phyloP scores from a whole-genome alignment of 805 yeast genomes.

The Komagataella kurtzmanii region DNA sequence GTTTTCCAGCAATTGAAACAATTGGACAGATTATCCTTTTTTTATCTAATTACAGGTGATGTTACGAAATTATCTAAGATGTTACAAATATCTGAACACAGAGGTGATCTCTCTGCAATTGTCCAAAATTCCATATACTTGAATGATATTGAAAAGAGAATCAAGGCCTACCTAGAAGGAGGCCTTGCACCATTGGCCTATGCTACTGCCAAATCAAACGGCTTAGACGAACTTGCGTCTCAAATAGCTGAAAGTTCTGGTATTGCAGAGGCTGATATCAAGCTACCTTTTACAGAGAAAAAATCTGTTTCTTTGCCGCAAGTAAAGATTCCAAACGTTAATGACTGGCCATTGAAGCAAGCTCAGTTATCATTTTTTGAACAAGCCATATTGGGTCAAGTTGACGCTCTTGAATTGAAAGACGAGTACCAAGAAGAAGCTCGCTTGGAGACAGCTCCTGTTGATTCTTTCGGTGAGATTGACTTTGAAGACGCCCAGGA shows the following conservation, averaged over 20 bases:
- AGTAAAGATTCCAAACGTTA: slow-evolving; percentile 22
- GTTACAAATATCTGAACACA: slow-evolving; percentile 81
- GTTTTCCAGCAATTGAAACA: slow-evolving; percentile 79
- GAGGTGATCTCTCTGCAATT: slow-evolving; percentile 69
- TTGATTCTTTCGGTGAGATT: slow-evolving; percentile 21
- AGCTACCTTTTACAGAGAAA: slow-evolving; percentile 40
- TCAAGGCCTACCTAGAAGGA: slow-evolving; percentile 57
- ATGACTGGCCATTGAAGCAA: slow-evolving; percentile 76
- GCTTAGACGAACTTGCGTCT: slow-evolving; percentile 63
- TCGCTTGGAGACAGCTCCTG: slow-evolving; percentile 18
- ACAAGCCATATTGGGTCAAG: slow-evolving; percentile 65
- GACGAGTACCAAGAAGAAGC: slow-evolving; percentile 12
- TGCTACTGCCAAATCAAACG: slow-evolving; percentile 80
- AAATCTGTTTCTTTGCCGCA: slow-evolving; percentile 34
- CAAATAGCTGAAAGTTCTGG: slow-evolving; percentile 62
- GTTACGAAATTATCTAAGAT: slow-evolving; percentile 60
- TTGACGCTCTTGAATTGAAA: slow-evolving; percentile 47
- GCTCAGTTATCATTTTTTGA: slow-evolving; percentile 73
- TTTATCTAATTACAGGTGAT: slow-evolving; percentile 80
- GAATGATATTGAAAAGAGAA: slow-evolving; percentile 63
- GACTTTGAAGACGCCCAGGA: slow-evolving; percentile 30
- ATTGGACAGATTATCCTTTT: slow-evolving; percentile 82
- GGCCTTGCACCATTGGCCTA: slow-evolving; percentile 87
- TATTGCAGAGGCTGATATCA: slow-evolving; percentile 44
- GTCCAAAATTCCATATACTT: slow-evolving; percentile 74